Conservation (phyloP, 169 alveolate species). For the Perkinsus olseni region DNA sequence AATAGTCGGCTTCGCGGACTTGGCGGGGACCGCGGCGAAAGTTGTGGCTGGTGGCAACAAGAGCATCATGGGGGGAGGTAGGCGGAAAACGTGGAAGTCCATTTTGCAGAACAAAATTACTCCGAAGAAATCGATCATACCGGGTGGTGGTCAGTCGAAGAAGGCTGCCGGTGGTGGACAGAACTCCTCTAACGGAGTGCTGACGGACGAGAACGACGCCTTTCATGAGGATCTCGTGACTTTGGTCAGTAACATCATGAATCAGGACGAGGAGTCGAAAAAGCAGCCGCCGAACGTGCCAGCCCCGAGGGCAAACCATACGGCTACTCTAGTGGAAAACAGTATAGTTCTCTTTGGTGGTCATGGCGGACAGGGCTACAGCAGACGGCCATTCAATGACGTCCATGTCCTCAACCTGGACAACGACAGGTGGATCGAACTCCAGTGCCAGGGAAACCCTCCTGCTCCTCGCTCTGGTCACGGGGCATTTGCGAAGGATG, state of each 20-base stretch:
- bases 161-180: not conserved
- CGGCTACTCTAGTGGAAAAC: constrained; percentile 22
- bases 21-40: not conserved
- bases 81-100: not conserved
- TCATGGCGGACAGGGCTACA: constrained; percentile 77
- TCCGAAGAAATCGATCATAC: not conserved
- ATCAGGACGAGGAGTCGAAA: not conserved
- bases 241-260: not conserved
- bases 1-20: not conserved
- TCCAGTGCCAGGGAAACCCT: constrained; percentile 63
- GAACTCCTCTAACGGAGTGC: not conserved
- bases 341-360: constrained; percentile 57
- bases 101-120: not conserved
- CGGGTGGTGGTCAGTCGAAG: not conserved
- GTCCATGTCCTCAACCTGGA: constrained; percentile 69
- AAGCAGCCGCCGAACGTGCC: constrained; percentile 19
- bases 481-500: constrained; percentile 55
- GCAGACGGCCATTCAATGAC: constrained; percentile 72
- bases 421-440: constrained; percentile 62
- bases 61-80: not conserved
- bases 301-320: constrained; percentile 34
- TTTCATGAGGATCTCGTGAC: not conserved
- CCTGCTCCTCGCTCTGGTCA: constrained; percentile 78
- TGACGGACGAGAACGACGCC: not conserved
- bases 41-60: not conserved